Evolutionary conservation across 371 early-diverging fungal genomes (phyloP), one percentile per base, ranked within the genome.

Genomic region (Mortierella polycephala): DNA sequence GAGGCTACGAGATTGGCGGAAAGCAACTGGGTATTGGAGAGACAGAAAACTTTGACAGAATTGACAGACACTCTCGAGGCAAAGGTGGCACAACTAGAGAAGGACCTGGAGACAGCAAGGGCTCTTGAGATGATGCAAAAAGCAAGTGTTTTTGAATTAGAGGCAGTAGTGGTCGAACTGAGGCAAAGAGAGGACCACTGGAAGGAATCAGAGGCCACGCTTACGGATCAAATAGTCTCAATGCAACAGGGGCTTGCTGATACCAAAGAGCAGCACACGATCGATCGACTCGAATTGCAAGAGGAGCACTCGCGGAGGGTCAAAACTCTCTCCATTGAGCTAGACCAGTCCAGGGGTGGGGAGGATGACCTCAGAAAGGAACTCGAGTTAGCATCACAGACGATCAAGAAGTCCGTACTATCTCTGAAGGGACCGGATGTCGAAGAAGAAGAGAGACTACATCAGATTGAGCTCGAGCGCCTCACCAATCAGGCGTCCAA

Each of bases 301-400:
- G 20, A 16, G 21, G 20, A 16, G 46, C 12, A 1, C 4, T 30
- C 14, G 21, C 16, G 21, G 59, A 46, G 23, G 16, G 44, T 41
- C 41, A 10, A 53, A 44, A 59, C 52, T 7, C 45, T 71, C 16
- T 13, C 56, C 30, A 16, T 44, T 7, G 73, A 60, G 30, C 58
- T 66, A 1, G 52, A 64, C 11, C 40, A 49, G 16, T 41, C 64
- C 6, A 11, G 50, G 23, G 21, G 13, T 21, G 49, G 62, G 14
- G 71, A 71, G 49, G 37, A 37, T 0, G 20, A n/a, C 5, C 71
- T 71, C 51, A 65, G 60, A 52, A 44, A 30, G 14, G 60, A 60
- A 21, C 51, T 71, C 23, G 62, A 66, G 21, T 12, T 59, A 45
- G 57, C 45, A 2, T 60, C 56, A 11, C 59, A 62, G 47, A 57